Base-by-base conservation (phyloP, 192 early-diverging fungal species). In the Helicostylum pulchrum region DNA sequence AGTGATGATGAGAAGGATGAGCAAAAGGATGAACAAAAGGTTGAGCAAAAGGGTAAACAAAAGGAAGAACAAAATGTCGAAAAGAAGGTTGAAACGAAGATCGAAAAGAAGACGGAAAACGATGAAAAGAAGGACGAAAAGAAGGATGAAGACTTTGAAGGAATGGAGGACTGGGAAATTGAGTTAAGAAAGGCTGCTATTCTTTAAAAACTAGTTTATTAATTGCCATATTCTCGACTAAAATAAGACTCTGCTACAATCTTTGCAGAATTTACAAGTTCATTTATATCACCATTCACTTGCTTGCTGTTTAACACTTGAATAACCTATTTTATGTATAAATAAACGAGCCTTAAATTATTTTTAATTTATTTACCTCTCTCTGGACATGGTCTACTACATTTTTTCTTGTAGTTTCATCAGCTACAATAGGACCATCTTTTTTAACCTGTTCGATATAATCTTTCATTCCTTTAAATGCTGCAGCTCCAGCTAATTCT, bases 141-240 rank as follows among this genome's bases (percentile, higher is more conserved):
- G 12, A 2, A 14, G 19, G 57, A 52, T 6, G 19, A 10, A 7
- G 7, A 52, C 15, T 61, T n/a, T 48, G 64, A 53, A 10, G 74
- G 49, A 11, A 70, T 75, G 67, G 74, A 75, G 51, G 74, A 75
- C n/a, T 75, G 74, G 74, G 74, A 75, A 52, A 54, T 52, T 17
- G 67, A 75, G 53, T 26, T 75, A 49, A 53, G 74, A 62, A 49
- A 34, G 48, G 65, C 51, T 14, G 70, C 70, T 34, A 58, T 50
- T 7, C 39, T 52, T 42, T 31, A 3, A 26, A 6, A 48, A 44
- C 20, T 58, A 48, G 3, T 46, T 62, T 62, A 62, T 36, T 50
- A 12, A 11, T 0, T 42, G 8, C 62, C 47, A 21, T 70, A 70
- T 63, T 70, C 67, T 34, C 67, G 49, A 39, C 15, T 53, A 53